Evolutionary conservation across 2,329 filamentous ascomycete species (phyloP).

Genomic region (Alternaria sp.): DNA sequence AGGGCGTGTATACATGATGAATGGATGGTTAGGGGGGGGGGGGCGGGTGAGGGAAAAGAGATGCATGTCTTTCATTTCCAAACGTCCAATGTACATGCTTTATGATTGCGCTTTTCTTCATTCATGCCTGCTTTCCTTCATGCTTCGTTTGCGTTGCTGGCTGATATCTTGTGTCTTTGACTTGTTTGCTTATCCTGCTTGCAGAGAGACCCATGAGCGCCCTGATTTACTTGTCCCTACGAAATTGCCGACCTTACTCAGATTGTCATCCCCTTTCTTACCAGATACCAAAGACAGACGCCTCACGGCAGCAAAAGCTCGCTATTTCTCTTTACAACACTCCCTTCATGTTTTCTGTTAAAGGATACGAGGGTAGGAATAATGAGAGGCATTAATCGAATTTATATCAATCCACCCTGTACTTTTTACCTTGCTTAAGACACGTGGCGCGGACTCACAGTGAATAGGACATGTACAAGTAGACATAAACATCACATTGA

Average conservation of each 20-base stretch:
- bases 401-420: neutral
- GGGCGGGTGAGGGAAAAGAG: slow-evolving; percentile 4
- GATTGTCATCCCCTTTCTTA: neutral
- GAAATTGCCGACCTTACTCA: neutral
- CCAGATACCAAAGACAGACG: slow-evolving; percentile 21
- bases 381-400: neutral
- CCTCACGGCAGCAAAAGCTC: slow-evolving; percentile 17
- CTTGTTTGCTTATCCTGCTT: neutral
- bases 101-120: slow-evolving; percentile 1
- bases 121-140: too few species aligned
- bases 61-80: slow-evolving; percentile 5
- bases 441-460: neutral
- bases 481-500: neutral
- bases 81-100: slow-evolving; percentile 24
- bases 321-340: neutral
- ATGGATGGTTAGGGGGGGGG: neutral
- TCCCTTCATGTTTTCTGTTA: neutral
- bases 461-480: neutral
- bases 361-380: neutral
- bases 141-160: too few species aligned
- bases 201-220: neutral
- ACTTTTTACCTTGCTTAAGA: neutral
- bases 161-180: neutral
- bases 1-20: neutral
- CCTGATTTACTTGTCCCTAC: neutral